Conservation (phyloP, 495 filamentous ascomycete genomes). For the Friedmanniomyces endolithicus region DNA sequence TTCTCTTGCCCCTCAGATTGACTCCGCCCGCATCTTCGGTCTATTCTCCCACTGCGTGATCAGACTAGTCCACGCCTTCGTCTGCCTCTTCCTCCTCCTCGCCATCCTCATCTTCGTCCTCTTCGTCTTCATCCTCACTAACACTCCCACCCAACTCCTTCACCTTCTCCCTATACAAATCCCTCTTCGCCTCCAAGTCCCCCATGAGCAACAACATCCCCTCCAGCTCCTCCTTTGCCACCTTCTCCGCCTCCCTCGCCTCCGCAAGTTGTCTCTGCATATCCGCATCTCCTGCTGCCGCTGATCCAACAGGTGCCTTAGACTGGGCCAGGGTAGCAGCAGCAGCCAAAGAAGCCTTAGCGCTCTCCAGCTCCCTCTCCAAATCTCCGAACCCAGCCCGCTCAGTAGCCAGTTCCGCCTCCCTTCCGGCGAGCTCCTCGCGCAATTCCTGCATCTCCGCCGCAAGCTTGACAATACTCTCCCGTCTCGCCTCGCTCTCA, state of each 20-base stretch:
- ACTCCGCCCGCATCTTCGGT: too few relatives aligned
- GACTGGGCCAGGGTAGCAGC: background rate
- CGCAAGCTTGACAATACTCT: background rate
- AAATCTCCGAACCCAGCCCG: constrained; percentile 15
- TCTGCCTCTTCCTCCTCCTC: constrained; percentile 5
- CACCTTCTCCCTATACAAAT: constrained; percentile 28
- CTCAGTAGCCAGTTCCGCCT: constrained; percentile 14
- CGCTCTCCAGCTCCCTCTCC: constrained; percentile 22
- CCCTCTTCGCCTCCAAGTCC: constrained; percentile 33
- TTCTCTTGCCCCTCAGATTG: too few relatives aligned
- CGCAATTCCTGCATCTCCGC: constrained; percentile 6
- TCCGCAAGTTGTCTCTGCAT: background rate
- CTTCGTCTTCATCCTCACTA: constrained; percentile 30
- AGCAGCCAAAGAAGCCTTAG: background rate
- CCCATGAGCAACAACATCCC: constrained; percentile 31
- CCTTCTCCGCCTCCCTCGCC: constrained; percentile 24
- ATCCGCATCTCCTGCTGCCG: background rate
- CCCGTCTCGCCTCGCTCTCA: constrained; percentile 5
- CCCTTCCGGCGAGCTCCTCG: constrained; percentile 14
- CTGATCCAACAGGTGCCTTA: background rate
- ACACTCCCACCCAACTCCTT: constrained; percentile 31
- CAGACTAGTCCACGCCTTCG: too few relatives aligned
- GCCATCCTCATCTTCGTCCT: constrained; percentile 24
- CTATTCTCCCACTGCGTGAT: too few relatives aligned
- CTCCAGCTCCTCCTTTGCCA: constrained; percentile 31